These are phyloP conservation scores for Haematococcus sp. DNA, from an alignment of 139 green algal species.

Conservation along the genomic window DNA sequence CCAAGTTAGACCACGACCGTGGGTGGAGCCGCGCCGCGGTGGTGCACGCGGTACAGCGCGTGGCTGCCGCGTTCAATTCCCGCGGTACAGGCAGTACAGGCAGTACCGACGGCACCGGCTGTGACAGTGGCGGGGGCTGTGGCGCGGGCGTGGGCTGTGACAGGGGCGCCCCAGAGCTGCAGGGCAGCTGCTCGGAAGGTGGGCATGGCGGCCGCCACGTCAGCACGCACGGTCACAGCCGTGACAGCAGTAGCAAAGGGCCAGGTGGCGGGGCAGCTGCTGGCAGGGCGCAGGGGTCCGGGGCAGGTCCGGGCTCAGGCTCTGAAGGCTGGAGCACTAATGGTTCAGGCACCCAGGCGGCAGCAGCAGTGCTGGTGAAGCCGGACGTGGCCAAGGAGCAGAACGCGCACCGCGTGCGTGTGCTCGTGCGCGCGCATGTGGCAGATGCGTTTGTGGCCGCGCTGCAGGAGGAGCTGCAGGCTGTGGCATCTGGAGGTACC, in stretches of 20 bases:
- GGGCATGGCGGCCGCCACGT: too few species aligned
- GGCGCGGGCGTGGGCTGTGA: not conserved
- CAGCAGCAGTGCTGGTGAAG: not conserved
- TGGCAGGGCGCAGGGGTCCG: not conserved
- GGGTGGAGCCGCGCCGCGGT: not conserved
- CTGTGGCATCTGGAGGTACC: not conserved
- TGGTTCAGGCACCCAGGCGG: not conserved
- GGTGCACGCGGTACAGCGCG: not conserved
- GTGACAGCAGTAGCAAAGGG: not conserved
- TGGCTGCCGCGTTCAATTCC: not conserved
- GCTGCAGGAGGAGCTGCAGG: not conserved
- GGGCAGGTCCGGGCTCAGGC: not conserved
- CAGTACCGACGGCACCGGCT: not conserved
- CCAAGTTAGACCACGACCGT: not conserved
- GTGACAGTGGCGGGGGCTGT: not conserved
- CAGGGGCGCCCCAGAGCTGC: too few species aligned
- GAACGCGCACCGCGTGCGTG: conserved; percentile 11
- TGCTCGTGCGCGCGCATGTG: not conserved
- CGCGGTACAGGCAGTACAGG: not conserved
- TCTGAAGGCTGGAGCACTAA: not conserved
- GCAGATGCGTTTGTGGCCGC: not conserved
- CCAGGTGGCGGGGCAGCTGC: not conserved
- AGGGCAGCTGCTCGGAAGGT: too few species aligned
- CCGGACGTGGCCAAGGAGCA: not conserved
- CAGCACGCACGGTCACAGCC: not conserved